Percentiles rank a stretch among this genome's conserved stretches.
Conservation (phyloP, 768 basidiomycete genomes). For the Suillus occidentalis region DNA sequence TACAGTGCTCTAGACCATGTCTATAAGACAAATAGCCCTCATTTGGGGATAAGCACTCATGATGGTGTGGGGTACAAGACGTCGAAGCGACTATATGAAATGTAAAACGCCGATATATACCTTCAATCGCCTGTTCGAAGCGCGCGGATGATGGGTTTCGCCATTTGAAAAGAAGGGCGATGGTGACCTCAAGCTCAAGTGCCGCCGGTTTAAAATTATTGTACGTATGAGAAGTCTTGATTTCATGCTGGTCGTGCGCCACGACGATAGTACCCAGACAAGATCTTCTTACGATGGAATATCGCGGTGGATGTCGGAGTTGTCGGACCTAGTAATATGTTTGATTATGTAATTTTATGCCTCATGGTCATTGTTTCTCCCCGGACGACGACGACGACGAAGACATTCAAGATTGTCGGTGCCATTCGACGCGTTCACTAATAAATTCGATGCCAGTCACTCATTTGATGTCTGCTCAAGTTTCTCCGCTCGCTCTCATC, state of each 20-base stretch:
- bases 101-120: background rate
- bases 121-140: background rate
- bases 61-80: background rate
- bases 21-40: background rate
- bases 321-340: background rate
- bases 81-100: background rate
- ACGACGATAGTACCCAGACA: background rate
- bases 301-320: background rate
- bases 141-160: background rate
- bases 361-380: background rate
- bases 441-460: conserved; percentile 45
- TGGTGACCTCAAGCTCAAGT: background rate
- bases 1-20: background rate
- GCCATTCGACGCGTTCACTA: background rate
- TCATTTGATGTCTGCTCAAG: conserved; percentile 46
- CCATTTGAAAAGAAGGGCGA: background rate
- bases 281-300: too few species aligned
- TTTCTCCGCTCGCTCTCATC: conserved; percentile 59
- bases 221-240: background rate
- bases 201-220: background rate
- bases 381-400: background rate
- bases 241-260: background rate
- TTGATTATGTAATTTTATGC: background rate
- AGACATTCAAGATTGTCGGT: conserved; percentile 1
- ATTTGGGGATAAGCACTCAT: background rate